Evolutionary conservation across 2,329 filamentous ascomycete genomes (phyloP).

Genomic region (Aspergillus arachidicola): DNA sequence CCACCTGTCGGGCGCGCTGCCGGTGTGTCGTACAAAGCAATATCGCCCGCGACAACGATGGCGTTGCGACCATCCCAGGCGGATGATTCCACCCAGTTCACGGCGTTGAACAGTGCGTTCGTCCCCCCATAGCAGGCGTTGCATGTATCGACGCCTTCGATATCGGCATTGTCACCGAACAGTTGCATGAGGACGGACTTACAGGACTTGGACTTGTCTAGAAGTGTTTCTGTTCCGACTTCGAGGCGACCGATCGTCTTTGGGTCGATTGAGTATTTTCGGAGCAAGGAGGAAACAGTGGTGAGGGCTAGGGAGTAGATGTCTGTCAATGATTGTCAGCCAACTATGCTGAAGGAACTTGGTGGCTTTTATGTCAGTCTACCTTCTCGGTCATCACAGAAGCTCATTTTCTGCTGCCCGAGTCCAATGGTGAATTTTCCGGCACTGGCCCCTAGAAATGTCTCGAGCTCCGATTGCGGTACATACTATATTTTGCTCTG

Average conservation of each 20-base stretch:
- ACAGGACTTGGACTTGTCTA: slow-evolving; percentile 90
- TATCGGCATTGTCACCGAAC: slow-evolving; percentile 79
- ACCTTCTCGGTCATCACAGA: slow-evolving; percentile 89
- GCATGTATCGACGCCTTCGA: slow-evolving; percentile 80
- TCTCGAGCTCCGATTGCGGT: slow-evolving; percentile 79
- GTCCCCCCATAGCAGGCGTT: slow-evolving; percentile 88
- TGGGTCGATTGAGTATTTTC: slow-evolving; percentile 81
- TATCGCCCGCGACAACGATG: slow-evolving; percentile 79
- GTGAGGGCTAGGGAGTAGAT: slow-evolving; percentile 87
- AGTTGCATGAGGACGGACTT: slow-evolving; percentile 88
- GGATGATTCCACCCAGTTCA: slow-evolving; percentile 87
- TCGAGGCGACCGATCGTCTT: slow-evolving; percentile 78
- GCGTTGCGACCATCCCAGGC: slow-evolving; percentile 83
- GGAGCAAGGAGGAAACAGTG: slow-evolving; percentile 73
- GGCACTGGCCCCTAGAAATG: slow-evolving; percentile 77
- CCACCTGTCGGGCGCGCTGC: slow-evolving; percentile 79
- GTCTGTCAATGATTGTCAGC: slow-evolving; percentile 53
- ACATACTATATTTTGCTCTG: slow-evolving; percentile 66
- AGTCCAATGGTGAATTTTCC: slow-evolving; percentile 92
- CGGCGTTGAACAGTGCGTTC: slow-evolving; percentile 78
- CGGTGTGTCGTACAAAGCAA: slow-evolving; percentile 83
- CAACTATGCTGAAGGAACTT: not conserved
- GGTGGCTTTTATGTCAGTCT: slow-evolving; percentile 28
- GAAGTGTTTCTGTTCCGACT: slow-evolving; percentile 81
- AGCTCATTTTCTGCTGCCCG: slow-evolving; percentile 89